A percentile compares a stretch with the other conserved stretches of the same genome.
Conservation (phyloP, 495 filamentous ascomycete species). For the Aspergillus bridgeri region DNA sequence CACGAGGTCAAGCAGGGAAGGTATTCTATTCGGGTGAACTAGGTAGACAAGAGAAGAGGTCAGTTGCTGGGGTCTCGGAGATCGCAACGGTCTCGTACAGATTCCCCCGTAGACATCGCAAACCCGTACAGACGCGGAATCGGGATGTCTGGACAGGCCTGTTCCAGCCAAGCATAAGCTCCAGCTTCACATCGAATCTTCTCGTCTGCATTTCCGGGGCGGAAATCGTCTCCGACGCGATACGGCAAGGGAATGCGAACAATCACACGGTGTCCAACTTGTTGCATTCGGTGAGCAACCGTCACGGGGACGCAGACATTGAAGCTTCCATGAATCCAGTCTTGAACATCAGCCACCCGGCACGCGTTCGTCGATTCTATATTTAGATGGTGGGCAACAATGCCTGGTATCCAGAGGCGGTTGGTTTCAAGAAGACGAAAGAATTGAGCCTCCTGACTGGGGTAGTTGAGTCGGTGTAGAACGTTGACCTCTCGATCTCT, state of each 20-base stretch:
- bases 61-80: too few relatives aligned
- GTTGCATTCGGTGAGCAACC: conserved; percentile 19
- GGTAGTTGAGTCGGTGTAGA: too few relatives aligned
- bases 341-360: conserved; percentile 15
- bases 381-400: conserved; percentile 23
- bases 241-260: conserved; percentile 35
- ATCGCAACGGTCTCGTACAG: too few relatives aligned
- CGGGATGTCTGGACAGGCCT: conserved; percentile 7
- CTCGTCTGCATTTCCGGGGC: conserved; percentile 30
- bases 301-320: conserved; percentile 32
- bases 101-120: background rate
- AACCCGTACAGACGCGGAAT: conserved; percentile 1
- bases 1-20: too few relatives aligned
- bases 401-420: too few relatives aligned
- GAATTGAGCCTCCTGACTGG: too few relatives aligned
- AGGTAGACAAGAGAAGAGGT: too few relatives aligned
- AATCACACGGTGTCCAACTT: conserved; percentile 13
- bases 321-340: conserved; percentile 33
- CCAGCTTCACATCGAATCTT: conserved; percentile 33
- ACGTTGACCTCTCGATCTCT: too few relatives aligned
- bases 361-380: conserved; percentile 12
- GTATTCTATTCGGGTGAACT: too few relatives aligned
- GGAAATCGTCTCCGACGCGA: conserved; percentile 25
- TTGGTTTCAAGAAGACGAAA: too few relatives aligned
- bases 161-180: conserved; percentile 27